Evolutionary conservation across 2,329 filamentous ascomycete species (phyloP).

Genomic region (Zasmidium angulare): DNA sequence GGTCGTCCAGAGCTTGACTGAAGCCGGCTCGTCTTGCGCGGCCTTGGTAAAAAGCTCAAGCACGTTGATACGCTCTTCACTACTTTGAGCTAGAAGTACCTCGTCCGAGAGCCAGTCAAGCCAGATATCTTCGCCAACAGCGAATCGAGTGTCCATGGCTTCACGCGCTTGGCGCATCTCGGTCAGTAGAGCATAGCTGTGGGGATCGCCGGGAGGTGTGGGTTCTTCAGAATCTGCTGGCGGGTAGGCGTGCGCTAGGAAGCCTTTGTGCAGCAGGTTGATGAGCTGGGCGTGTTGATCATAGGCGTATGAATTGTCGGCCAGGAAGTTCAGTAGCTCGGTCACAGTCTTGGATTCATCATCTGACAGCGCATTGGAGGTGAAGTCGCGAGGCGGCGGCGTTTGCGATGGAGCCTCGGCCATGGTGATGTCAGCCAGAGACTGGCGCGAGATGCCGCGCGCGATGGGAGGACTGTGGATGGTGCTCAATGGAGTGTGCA

Average conservation of each 20-base stretch:
- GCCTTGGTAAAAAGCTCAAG: slow-evolving; percentile 73
- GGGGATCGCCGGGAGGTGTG: slow-evolving; percentile 32
- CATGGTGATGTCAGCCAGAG: slow-evolving; percentile 48
- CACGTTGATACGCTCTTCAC: slow-evolving; percentile 67
- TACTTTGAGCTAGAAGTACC: slow-evolving; percentile 57
- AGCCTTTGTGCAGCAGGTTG: slow-evolving; percentile 49
- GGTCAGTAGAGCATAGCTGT: slow-evolving; percentile 45
- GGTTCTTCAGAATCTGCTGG: slow-evolving; percentile 23
- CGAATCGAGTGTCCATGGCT: slow-evolving; percentile 63
- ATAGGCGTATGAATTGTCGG: slow-evolving; percentile 51
- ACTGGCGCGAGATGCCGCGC: slow-evolving; percentile 44
- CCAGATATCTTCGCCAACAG: slow-evolving; percentile 76
- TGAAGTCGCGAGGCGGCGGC: slow-evolving; percentile 44
- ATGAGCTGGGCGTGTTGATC: slow-evolving; percentile 50
- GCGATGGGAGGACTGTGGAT: slow-evolving; percentile 28
- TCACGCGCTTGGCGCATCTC: slow-evolving; percentile 53
- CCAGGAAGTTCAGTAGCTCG: slow-evolving; percentile 44
- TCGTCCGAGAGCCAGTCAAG: slow-evolving; percentile 74
- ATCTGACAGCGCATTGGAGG: slow-evolving; percentile 43
- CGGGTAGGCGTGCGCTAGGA: slow-evolving; percentile 42
- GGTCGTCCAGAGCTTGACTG: slow-evolving; percentile 70
- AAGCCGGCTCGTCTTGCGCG: slow-evolving; percentile 69
- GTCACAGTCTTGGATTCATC: slow-evolving; percentile 45
- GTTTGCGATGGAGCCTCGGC: slow-evolving; percentile 46
- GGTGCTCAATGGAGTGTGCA: slow-evolving; percentile 21